These are phyloP conservation scores for Phialophora macrospora DNA, from an alignment of 2,329 filamentous ascomycete species.

Conservation along the genomic window DNA sequence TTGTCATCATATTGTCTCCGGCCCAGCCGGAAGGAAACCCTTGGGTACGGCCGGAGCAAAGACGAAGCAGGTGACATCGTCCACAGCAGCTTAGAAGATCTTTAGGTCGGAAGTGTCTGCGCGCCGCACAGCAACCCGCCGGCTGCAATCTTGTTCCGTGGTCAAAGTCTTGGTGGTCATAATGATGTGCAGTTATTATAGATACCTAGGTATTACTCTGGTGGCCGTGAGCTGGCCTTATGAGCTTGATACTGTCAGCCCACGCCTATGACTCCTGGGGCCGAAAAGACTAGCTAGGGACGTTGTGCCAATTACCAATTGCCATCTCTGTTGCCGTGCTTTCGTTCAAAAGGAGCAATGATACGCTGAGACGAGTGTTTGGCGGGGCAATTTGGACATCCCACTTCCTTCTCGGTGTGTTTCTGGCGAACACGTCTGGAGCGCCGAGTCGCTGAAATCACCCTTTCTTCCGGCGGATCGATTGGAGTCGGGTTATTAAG, in stretches of 20 bases:
- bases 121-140: constrained; percentile 7
- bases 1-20: constrained; percentile 23
- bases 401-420: constrained; percentile 20
- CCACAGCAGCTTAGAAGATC: neutral
- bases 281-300: neutral
- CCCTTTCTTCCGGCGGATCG: neutral
- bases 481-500: constrained; percentile 17
- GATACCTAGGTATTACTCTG: neutral
- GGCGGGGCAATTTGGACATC: constrained; percentile 28
- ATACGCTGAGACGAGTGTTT: constrained; percentile 5
- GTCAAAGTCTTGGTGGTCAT: neutral
- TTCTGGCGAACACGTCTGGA: neutral
- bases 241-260: constrained; percentile 16
- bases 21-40: constrained; percentile 17
- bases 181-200: neutral
- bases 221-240: constrained; percentile 11
- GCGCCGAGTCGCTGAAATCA: neutral
- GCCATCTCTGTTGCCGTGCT: neutral
- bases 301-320: neutral
- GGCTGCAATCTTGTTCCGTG: neutral
- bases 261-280: neutral
- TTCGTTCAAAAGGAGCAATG: constrained; percentile 6
- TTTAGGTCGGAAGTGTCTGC: constrained; percentile 3
- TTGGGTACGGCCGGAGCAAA: constrained; percentile 9
- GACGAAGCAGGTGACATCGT: neutral